A percentile compares a stretch with the other conserved stretches of the same genome.
Conservation (phyloP, 2,329 filamentous ascomycete genomes). For the Diaporthe vaccinii region DNA sequence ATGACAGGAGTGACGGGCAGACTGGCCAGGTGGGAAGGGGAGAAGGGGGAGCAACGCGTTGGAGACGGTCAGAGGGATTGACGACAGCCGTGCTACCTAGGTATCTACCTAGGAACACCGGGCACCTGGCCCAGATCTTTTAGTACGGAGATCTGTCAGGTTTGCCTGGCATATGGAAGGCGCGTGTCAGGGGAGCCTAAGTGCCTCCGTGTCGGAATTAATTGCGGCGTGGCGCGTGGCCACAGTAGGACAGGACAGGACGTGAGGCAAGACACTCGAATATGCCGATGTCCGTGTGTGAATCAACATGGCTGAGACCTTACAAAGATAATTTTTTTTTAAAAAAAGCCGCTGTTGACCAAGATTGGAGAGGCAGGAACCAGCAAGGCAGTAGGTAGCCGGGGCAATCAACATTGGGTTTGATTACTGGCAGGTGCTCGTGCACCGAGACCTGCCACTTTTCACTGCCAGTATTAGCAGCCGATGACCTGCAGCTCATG, state of each 20-base stretch:
- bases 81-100: neutral
- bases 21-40: neutral
- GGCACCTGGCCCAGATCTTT: neutral
- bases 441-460: neutral
- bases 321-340: neutral
- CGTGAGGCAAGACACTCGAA: slow-evolving; percentile 11
- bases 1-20: neutral
- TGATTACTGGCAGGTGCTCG: neutral
- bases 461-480: neutral
- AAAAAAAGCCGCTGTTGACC: neutral
- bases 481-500: neutral
- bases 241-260: neutral
- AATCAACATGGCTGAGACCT: slow-evolving; percentile 16
- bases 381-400: neutral
- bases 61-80: neutral
- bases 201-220: neutral
- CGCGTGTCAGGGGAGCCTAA: neutral
- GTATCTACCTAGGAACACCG: too few species aligned
- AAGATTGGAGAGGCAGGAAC: neutral
- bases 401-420: neutral
- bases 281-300: neutral
- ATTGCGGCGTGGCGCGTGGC: slow-evolving; percentile 1
- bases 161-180: neutral
- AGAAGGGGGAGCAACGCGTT: neutral
- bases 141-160: neutral